Evolutionary conservation across 345 rosid species (phyloP), one percentile per base, ranked within the genome.

Genomic region (Zanthoxylum bungeanum): DNA sequence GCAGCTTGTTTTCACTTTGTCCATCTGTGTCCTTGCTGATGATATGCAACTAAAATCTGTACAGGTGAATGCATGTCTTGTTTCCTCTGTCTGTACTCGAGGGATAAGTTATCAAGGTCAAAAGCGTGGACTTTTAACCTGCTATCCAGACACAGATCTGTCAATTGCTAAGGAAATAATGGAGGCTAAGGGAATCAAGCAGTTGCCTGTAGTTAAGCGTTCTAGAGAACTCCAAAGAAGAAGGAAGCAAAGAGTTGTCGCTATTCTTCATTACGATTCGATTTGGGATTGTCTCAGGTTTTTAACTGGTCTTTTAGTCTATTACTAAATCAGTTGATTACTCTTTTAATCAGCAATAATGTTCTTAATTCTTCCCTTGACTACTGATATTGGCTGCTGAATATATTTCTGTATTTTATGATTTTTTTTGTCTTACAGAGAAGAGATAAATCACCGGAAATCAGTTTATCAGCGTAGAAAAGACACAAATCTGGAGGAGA

Each of bases 161-260:
- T 86, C 88, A 66, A 85, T 83, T 61, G 98, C 98, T 16, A 95
- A 86, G 82, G 96, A 92, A 77, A 76, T 92, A 63, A 95, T 95
- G 98, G 97, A 95, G 77, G 99, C 99, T 65, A 89, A 86, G 79
- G 99, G 92, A 24, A 83, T 95, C 75, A 95, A 90, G 76, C 97
- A 95, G 81, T 87, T 95, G 78, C 97, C 98, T 0, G 93, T 95
- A 55, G 92, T 95, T 33, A 87, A 81, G 85, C 90, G 73, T 61
- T 80, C 82, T 27, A 82, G 90, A 72, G 89, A 82, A 17, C 77
- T 77, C 67, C 79, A 76, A 58, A 95, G 85, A 75, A 93, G 82
- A 55, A 79, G 88, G 81, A 84, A 82, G 81, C 88, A 86, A 55
- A 88, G 84, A 76, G 64, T 90, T 60, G 78, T 91, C 33, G 99